phyloP scores from a whole-genome alignment of 1,284 basidiomycete species.

The Cryptococcus hybrid region DNA sequence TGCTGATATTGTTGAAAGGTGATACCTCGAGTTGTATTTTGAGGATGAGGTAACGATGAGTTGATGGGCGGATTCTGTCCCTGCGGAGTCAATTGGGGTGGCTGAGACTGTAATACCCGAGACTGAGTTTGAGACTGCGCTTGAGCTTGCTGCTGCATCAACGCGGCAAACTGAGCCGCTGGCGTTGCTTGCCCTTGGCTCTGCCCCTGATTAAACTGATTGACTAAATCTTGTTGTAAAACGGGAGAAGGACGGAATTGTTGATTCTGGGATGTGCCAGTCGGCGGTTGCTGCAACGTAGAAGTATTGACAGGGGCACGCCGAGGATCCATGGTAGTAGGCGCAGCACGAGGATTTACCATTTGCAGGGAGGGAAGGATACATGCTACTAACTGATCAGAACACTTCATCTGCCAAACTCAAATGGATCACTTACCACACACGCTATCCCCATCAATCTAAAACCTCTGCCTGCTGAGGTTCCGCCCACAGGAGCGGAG shows the following conservation, averaged over 20 bases:
- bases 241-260: neutral
- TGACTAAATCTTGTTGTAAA: neutral
- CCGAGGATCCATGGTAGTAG: neutral
- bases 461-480: slow-evolving; percentile 1
- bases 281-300: neutral
- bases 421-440: slow-evolving; percentile 10
- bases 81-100: slow-evolving; percentile 5
- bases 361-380: slow-evolving; percentile 8
- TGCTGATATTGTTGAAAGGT: slow-evolving; percentile 10
- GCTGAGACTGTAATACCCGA: neutral
- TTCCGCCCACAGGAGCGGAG: slow-evolving; percentile 7
- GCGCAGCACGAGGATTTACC: neutral
- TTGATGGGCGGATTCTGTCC: neutral
- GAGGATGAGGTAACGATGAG: neutral
- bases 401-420: neutral
- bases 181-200: slow-evolving; percentile 5
- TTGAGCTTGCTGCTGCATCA: slow-evolving; percentile 6
- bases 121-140: slow-evolving; percentile 5
- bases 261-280: slow-evolving; percentile 1
- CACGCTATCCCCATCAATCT: slow-evolving; percentile 23
- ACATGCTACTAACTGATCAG: slow-evolving; percentile 1
- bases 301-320: neutral
- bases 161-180: neutral
- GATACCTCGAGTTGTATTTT: slow-evolving; percentile 7
- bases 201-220: neutral